phyloP scores from a whole-genome alignment of 306 rosid genomes.

The Sindora glabra region DNA sequence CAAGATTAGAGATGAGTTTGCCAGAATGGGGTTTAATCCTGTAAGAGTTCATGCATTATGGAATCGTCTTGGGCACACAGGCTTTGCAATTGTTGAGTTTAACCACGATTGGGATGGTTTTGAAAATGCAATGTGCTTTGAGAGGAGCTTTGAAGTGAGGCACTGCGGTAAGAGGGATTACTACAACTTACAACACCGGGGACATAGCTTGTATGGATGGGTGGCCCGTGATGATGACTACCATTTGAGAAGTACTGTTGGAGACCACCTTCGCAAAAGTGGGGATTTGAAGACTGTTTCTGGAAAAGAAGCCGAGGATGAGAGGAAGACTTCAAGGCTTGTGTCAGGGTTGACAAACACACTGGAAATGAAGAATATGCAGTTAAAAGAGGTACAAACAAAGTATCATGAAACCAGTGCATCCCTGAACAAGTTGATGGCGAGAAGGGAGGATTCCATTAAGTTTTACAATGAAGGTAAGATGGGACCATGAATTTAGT shows the following conservation, averaged over 20 bases:
- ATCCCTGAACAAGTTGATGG: slow-evolving; percentile 30
- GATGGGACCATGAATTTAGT: slow-evolving; percentile 1
- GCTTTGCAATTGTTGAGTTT: slow-evolving; percentile 62
- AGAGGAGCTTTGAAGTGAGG: slow-evolving; percentile 40
- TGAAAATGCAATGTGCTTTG: slow-evolving; percentile 53
- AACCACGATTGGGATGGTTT: slow-evolving; percentile 66
- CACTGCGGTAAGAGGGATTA: slow-evolving; percentile 20
- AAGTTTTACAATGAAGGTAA: slow-evolving; percentile 43
- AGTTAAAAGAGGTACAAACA: slow-evolving; percentile 36
- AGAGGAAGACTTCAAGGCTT: slow-evolving; percentile 35
- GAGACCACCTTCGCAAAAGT: slow-evolving; percentile 28
- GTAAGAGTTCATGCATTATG: slow-evolving; percentile 56
- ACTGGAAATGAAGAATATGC: slow-evolving; percentile 30
- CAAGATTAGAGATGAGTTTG: slow-evolving; percentile 50
- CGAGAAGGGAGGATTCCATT: slow-evolving; percentile 34
- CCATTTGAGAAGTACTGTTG: slow-evolving; percentile 1
- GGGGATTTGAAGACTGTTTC: slow-evolving; percentile 42
- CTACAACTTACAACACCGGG: too few relatives aligned
- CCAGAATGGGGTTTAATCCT: slow-evolving; percentile 57
- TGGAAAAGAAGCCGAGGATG: slow-evolving; percentile 33
- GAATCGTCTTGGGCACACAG: slow-evolving; percentile 60
- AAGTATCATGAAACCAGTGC: slow-evolving; percentile 26
- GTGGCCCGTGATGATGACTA: slow-evolving; percentile 41
- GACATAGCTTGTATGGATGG: background rate
- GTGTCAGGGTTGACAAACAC: slow-evolving; percentile 39